These are phyloP conservation scores for Fusarium euwallaceae DNA, from an alignment of 2,329 filamentous ascomycete species.

Conservation along the genomic window DNA sequence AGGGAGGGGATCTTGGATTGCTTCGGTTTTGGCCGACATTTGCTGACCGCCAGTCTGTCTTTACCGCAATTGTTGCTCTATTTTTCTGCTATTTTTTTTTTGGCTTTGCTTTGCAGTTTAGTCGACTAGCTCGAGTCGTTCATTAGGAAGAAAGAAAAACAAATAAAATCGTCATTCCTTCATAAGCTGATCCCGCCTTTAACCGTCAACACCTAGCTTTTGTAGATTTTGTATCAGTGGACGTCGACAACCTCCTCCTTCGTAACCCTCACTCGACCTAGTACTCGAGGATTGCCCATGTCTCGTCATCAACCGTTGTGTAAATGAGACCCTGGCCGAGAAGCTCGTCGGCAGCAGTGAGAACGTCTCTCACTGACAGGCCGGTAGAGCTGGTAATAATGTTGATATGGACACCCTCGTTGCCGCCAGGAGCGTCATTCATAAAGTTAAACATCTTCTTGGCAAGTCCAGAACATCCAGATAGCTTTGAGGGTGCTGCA, in stretches of 20 bases:
- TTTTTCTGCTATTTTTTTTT: slow-evolving; percentile 12
- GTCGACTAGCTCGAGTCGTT: slow-evolving; percentile 45
- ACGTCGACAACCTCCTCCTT: background rate
- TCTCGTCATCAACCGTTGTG: slow-evolving; percentile 92
- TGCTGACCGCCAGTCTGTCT: slow-evolving; percentile 38
- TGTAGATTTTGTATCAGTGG: slow-evolving; percentile 20
- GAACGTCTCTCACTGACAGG: slow-evolving; percentile 77
- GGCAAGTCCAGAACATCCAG: slow-evolving; percentile 68
- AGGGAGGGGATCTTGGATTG: slow-evolving; percentile 11
- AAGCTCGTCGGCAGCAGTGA: slow-evolving; percentile 85
- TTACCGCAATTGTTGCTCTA: slow-evolving; percentile 31
- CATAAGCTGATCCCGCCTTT: slow-evolving; percentile 40
- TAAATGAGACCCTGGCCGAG: slow-evolving; percentile 81
- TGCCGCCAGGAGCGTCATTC: slow-evolving; percentile 75
- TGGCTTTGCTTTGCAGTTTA: slow-evolving; percentile 9
- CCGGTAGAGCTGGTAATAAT: slow-evolving; percentile 76
- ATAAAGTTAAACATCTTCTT: slow-evolving; percentile 80
- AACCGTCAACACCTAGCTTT: slow-evolving; percentile 44
- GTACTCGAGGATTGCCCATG: slow-evolving; percentile 86
- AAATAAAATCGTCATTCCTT: slow-evolving; percentile 45
- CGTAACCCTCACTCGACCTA: slow-evolving; percentile 47
- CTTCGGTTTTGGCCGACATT: slow-evolving; percentile 8
- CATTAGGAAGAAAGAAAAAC: slow-evolving; percentile 39
- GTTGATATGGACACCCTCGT: slow-evolving; percentile 87
- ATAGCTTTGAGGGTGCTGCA: slow-evolving; percentile 55